Evolutionary conservation across 768 basidiomycete genomes (phyloP), one percentile per base, ranked within the genome.

Genomic region (Lentinula lateritia): DNA sequence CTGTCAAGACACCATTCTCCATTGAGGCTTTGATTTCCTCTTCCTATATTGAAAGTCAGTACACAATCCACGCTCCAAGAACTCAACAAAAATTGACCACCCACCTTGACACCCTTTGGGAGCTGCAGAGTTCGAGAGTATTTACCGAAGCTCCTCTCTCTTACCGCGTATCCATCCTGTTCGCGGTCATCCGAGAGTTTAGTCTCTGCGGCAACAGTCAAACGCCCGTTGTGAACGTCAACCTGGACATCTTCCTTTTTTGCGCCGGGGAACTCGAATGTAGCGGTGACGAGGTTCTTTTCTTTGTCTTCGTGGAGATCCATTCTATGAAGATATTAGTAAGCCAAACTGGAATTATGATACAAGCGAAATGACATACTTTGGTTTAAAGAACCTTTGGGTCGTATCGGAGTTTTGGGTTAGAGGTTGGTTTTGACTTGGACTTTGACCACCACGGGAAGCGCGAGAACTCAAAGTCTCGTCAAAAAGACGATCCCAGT

Each of bases 241-340:
- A 88, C 80, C 50, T 71, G 69, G 50, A 88, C 74, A 64, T 86
- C 74, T 58, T 84, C 80, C 57, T 81, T 80, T 63, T 75, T 75
- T 42, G 86, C 35, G n/a, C 85, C 85, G 2, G 86, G 86, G 16
- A 88, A 73, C 66, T 88, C 86, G 67, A 88, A 85, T 4, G 76
- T 71, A 36, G 84, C 86, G 2, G 80, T 84, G 23, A 87, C 80
- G 3, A 73, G 70, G 68, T 85, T 84, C 54, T 65, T 72, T 18
- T 78, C 74, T 0, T 66, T 35, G 64, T 84, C 72, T 66, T 86
- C 85, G 66, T 83, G 80, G 6, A 86, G 69, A 64, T 87, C 83
- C 80, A 86, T 80, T 66, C 84, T 86, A 52, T 52, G 16, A n/a
- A 12, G 3, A 48, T 18, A n/a, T 34, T 28, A n/a, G n/a, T 15